Percentiles rank a stretch among this genome's conserved stretches.
Evolutionary conservation across 108 stramenopile genomes (phyloP).

Genomic region (Cyclotella choctawhatcheeana): DNA sequence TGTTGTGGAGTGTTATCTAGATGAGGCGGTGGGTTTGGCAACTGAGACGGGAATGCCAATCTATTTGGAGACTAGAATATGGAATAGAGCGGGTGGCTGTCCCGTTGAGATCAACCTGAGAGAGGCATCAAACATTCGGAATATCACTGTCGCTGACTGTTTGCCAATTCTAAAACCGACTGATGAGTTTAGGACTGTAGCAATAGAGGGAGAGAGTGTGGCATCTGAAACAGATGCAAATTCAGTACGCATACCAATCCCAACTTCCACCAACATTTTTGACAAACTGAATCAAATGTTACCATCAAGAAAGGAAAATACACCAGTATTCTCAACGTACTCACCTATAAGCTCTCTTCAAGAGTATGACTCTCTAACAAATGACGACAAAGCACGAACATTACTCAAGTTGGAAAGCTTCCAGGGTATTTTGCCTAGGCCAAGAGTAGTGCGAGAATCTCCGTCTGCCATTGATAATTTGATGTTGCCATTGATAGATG

Average conservation of each 20-base stretch:
- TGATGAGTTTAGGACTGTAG: conserved; percentile 37
- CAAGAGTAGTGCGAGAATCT: conserved; percentile 58
- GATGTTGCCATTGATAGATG: conserved; percentile 84
- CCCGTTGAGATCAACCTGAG: conserved; percentile 35
- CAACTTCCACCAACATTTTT: conserved; percentile 61
- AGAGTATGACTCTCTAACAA: conserved; percentile 67
- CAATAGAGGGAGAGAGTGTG: conserved; percentile 67
- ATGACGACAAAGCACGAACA: conserved; percentile 72
- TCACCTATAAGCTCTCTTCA: conserved; percentile 72
- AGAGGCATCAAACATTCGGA: conserved; percentile 5
- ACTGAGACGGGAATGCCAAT: conserved; percentile 64
- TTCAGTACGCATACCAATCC: conserved; percentile 65
- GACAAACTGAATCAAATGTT: conserved; percentile 22
- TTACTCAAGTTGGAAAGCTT: conserved; percentile 79
- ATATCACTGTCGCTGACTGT: conserved; percentile 19
- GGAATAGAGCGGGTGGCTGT: conserved; percentile 44
- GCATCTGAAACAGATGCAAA: conserved; percentile 39
- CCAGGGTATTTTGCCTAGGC: conserved; percentile 65
- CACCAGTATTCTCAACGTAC: conserved; percentile 67
- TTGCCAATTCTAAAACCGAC: conserved; percentile 48
- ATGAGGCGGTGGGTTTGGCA: conserved; percentile 90
- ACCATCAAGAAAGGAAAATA: background rate
- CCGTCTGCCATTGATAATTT: conserved; percentile 71
- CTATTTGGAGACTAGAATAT: conserved; percentile 60
- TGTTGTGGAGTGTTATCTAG: conserved; percentile 85